Evolutionary conservation across 176 grass and related monocot genomes (phyloP).

Genomic region (Puya raimondii): DNA sequence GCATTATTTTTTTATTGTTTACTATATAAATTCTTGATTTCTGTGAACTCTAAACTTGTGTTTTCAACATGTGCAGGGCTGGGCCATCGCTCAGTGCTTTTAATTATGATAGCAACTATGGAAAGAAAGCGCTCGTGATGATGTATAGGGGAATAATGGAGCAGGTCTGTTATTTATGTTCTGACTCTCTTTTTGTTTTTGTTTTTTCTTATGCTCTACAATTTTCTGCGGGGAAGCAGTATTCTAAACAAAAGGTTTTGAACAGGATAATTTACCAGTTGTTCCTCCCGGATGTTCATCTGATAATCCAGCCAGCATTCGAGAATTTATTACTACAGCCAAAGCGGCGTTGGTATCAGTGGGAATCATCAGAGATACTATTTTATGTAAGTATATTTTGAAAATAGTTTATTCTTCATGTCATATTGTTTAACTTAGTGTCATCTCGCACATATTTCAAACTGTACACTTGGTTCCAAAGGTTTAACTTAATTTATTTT

Average conservation of each 20-base stretch:
- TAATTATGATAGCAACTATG: constrained; percentile 91
- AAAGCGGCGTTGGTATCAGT: constrained; percentile 84
- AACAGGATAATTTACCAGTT: constrained; percentile 75
- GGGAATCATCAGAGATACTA: constrained; percentile 86
- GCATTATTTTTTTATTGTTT: constrained; percentile 13
- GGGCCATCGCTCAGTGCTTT: constrained; percentile 88
- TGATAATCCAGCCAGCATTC: constrained; percentile 46
- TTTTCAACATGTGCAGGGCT: constrained; percentile 38
- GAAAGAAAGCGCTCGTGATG: constrained; percentile 70
- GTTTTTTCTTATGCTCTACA: not conserved
- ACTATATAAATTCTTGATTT: not conserved
- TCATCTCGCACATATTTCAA: not conserved
- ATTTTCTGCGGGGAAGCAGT: not conserved
- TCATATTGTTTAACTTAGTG: not conserved
- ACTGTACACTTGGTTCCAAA: not conserved
- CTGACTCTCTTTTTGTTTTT: not conserved
- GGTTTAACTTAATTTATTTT: not conserved
- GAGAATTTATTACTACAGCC: constrained; percentile 63
- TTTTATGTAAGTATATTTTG: constrained; percentile 52
- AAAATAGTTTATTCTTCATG: constrained; percentile 13
- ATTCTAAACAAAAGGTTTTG: constrained; percentile 10
- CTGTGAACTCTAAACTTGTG: not conserved
- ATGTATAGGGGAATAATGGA: constrained; percentile 98
- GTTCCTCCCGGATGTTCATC: constrained; percentile 80
- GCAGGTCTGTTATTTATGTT: constrained; percentile 46